Evolutionary conservation across 352 stramenopile genomes (phyloP), one percentile per base, ranked within the genome.

Genomic region (Elongisporangium anandrum): DNA sequence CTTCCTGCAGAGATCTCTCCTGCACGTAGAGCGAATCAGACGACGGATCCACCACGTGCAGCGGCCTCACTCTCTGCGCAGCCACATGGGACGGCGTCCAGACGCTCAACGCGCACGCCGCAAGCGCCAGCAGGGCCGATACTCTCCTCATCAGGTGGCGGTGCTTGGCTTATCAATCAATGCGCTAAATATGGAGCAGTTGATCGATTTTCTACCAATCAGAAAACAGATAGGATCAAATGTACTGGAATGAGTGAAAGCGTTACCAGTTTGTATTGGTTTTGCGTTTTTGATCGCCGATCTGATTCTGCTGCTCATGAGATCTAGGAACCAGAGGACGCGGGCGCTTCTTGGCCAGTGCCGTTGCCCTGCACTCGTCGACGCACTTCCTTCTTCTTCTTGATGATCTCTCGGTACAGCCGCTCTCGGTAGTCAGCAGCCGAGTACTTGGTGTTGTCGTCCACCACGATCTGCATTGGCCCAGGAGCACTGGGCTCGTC

Each of bases 391-490:
- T 97, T 96, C 63, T 97, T 97, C 60, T 94, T 92, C 66, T 96
- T 93, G 59, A 93, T 95, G 69, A 98, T 98, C 61, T 98, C 88
- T 23, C 77, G 77, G 65, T 98, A 98, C 23, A 98, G 74, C 10
- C 88, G 83, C 52, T 98, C 90, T 22, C 94, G 81, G 67, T 98
- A 98, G 75, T 98, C 91, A 15, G 87, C 86, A 9, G 91, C 92
- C 26, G 88, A 96, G 62, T 97, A 94, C 72, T 98, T 98, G 60
- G 90, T 97, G 69, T 98, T 98, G 78, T 98, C 94, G 64, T 97
- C 87, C 49, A 98, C 83, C 19, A 95, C 81, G 59, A 98, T 97
- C 61, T 92, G 78, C 50, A 87, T 69, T 47, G 78, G 75, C 19
- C 64, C 85, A 0, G 80, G 77, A 2, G 85, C 85, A 49, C 73